A percentile compares a stretch with the other conserved stretches of the same genome.
phyloP scores from a whole-genome alignment of 306 rosid genomes.

The Herpetospermum pedunculosum region DNA sequence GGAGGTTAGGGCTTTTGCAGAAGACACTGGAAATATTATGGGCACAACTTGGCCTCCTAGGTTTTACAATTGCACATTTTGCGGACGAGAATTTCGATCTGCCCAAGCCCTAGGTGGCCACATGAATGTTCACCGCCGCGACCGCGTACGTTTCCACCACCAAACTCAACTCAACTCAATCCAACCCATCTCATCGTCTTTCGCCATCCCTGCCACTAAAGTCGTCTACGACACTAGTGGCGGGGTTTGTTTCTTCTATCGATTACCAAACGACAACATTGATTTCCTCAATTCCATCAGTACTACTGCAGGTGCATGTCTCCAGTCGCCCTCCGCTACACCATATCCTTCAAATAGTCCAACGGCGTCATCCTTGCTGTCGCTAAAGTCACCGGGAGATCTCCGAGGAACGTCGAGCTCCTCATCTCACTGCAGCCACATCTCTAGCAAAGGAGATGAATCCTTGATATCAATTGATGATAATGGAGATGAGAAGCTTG shows the following conservation, averaged over 20 bases:
- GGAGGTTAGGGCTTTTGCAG: conserved; percentile 86
- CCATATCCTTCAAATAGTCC: conserved; percentile 30
- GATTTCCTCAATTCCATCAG: neutral
- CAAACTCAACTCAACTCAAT: conserved; percentile 27
- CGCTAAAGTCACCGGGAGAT: conserved; percentile 15
- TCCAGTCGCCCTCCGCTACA: conserved; percentile 32
- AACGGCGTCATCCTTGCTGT: conserved; percentile 10
- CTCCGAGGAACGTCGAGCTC: neutral
- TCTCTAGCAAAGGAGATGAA: conserved; percentile 10
- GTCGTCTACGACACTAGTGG: conserved; percentile 20
- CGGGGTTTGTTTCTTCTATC: conserved; percentile 38
- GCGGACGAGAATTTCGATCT: conserved; percentile 71
- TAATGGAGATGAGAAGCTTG: conserved; percentile 42
- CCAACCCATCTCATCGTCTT: neutral
- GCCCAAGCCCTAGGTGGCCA: conserved; percentile 98
- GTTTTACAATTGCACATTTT: conserved; percentile 74
- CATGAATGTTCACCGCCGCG: conserved; percentile 98
- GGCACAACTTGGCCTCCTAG: conserved; percentile 93
- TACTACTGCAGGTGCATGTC: conserved; percentile 5
- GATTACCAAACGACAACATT: neutral
- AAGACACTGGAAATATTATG: conserved; percentile 65
- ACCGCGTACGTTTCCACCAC: conserved; percentile 83
- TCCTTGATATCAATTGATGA: neutral
- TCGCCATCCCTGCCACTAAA: conserved; percentile 46
- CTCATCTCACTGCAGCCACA: neutral